Percentiles rank a stretch among this genome's conserved stretches.
Evolutionary conservation across 441 rosid genomes (phyloP).

Genomic region (Pelargonium australe): DNA sequence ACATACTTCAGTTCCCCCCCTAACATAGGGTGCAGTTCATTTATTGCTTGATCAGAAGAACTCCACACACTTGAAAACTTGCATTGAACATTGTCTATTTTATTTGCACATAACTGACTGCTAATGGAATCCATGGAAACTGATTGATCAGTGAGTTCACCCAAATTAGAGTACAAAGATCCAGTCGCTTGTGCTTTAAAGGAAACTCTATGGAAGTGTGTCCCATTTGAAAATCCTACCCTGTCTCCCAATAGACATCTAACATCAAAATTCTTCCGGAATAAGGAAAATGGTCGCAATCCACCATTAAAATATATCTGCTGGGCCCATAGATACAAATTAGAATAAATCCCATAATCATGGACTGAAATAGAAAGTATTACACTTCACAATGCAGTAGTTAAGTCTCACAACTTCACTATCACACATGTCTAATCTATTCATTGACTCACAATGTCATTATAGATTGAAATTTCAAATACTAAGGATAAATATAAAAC

Average conservation of each 20-base stretch:
- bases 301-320: conserved; percentile 53
- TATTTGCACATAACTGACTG: conserved; percentile 28
- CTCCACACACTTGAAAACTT: conserved; percentile 31
- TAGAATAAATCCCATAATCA: conserved; percentile 2
- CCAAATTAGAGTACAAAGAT: conserved; percentile 32
- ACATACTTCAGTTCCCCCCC: conserved; percentile 35
- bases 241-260: conserved; percentile 44
- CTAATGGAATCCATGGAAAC: conserved; percentile 21
- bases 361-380: conserved; percentile 4
- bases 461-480: background rate
- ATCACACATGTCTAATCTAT: background rate
- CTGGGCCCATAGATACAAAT: conserved; percentile 17
- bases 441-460: background rate
- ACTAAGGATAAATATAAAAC: background rate
- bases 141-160: conserved; percentile 30
- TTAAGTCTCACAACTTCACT: background rate
- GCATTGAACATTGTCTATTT: conserved; percentile 29
- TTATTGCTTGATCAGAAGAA: conserved; percentile 27
- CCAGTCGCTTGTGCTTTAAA: conserved; percentile 46
- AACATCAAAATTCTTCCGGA: conserved; percentile 39
- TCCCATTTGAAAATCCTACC: conserved; percentile 35
- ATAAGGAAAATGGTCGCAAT: conserved; percentile 34
- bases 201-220: conserved; percentile 31
- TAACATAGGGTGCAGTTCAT: conserved; percentile 23
- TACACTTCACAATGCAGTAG: background rate